Percentiles rank a stretch among this genome's conserved stretches.
These are phyloP conservation scores for Moelleriella libera DNA, from an alignment of 2,329 filamentous ascomycete genomes.

Conservation along the genomic window DNA sequence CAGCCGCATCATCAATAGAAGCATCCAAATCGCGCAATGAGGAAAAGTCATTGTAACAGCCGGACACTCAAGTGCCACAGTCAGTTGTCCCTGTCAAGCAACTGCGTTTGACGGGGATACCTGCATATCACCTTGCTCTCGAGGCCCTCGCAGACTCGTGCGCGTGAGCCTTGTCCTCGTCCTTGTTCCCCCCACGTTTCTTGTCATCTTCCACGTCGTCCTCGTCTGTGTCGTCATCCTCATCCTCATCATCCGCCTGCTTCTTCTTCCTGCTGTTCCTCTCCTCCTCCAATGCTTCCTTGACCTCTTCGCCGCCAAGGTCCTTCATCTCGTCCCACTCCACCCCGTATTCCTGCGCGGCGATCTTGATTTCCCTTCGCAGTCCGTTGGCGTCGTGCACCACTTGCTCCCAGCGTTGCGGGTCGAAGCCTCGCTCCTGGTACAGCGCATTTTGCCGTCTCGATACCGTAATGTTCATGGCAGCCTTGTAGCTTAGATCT, in stretches of 20 bases:
- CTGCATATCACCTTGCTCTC: no score
- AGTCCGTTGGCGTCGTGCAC: conserved; percentile 69
- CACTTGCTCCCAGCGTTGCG: conserved; percentile 61
- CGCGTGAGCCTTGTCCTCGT: no score
- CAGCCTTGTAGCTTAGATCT: conserved; percentile 74
- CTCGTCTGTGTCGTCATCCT: conserved; percentile 22
- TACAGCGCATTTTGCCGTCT: conserved; percentile 67
- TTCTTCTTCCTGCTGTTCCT: conserved; percentile 20
- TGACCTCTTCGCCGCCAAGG: conserved; percentile 53
- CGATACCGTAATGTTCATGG: conserved; percentile 76
- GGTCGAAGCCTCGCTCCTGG: conserved; percentile 59
- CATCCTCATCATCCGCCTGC: conserved; percentile 24
- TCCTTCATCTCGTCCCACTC: conserved; percentile 74
- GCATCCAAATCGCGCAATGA: no score
- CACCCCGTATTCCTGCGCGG: conserved; percentile 79
- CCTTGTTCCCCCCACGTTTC: background rate
- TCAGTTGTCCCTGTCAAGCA: no score
- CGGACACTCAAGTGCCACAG: no score
- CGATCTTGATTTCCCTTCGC: conserved; percentile 62
- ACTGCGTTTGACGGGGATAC: no score
- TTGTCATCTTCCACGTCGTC: conserved; percentile 19
- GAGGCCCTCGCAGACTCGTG: no score
- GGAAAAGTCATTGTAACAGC: no score
- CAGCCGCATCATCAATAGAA: no score
- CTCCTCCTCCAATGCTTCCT: conserved; percentile 41